These are phyloP conservation scores for Phytophthora ramorum DNA, from an alignment of 352 stramenopile species.

Conservation along the genomic window DNA sequence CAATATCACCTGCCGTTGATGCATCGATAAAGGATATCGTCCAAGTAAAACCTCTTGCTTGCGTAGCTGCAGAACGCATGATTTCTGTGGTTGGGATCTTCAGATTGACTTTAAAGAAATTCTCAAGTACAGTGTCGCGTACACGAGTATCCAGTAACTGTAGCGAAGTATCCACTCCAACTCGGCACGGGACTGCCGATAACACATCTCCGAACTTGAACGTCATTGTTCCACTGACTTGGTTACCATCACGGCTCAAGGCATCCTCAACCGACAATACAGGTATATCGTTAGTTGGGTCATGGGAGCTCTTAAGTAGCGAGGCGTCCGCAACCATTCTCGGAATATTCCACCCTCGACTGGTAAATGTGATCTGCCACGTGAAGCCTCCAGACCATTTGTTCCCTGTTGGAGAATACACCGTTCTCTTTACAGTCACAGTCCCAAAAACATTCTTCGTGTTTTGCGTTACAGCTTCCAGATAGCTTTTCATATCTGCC, in stretches of 20 bases:
- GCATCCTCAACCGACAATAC: constrained; percentile 57
- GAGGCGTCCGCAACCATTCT: constrained; percentile 51
- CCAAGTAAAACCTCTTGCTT: constrained; percentile 83
- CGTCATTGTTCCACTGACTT: constrained; percentile 88
- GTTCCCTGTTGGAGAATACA: constrained; percentile 82
- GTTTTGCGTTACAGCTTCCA: constrained; percentile 48
- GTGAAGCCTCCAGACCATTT: constrained; percentile 95
- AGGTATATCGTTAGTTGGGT: constrained; percentile 24
- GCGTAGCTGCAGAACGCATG: constrained; percentile 65
- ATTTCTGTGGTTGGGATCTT: constrained; percentile 57
- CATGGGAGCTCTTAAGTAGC: constrained; percentile 27
- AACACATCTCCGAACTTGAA: constrained; percentile 58
- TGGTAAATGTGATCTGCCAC: constrained; percentile 94
- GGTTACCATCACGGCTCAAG: constrained; percentile 85
- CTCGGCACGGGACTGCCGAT: constrained; percentile 36
- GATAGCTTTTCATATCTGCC: constrained; percentile 55
- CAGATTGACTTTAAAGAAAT: constrained; percentile 56
- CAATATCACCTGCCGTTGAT: constrained; percentile 86
- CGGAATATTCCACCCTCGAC: constrained; percentile 85
- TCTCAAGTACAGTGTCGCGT: constrained; percentile 44
- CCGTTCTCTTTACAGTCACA: constrained; percentile 79
- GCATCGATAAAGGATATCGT: constrained; percentile 71
- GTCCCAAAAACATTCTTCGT: constrained; percentile 85
- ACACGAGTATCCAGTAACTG: constrained; percentile 32
- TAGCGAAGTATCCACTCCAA: constrained; percentile 54